phyloP scores from a whole-genome alignment of 108 stramenopile species.

The Cafeteria roenbergensis region DNA sequence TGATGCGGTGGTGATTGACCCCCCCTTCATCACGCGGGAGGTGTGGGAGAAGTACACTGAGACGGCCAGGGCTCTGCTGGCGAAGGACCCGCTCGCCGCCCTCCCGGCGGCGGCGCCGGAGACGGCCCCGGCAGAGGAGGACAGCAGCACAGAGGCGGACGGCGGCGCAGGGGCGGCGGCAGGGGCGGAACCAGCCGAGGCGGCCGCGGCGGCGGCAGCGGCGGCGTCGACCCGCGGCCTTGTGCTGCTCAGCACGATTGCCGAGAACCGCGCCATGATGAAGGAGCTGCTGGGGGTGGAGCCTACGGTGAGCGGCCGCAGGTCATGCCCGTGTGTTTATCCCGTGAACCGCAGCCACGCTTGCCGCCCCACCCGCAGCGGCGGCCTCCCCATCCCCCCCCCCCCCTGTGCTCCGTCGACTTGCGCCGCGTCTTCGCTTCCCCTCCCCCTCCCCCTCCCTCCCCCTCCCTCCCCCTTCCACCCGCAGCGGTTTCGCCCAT shows the following conservation, averaged over 20 bases:
- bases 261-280: slow-evolving; percentile 26
- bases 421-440: too few species aligned
- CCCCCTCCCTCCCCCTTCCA: neutral
- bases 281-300: slow-evolving; percentile 26
- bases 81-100: neutral
- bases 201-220: too few species aligned
- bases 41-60: slow-evolving; percentile 58
- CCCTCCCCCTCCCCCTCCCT: too few species aligned
- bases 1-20: slow-evolving; percentile 60
- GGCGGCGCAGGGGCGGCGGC: neutral
- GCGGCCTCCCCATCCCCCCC: too few species aligned
- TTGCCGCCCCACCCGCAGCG: too few species aligned
- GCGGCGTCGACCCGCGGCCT: slow-evolving; percentile 10
- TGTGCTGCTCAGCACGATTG: slow-evolving; percentile 26
- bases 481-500: slow-evolving; percentile 15
- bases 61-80: slow-evolving; percentile 27
- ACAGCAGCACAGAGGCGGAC: neutral
- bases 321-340: neutral
- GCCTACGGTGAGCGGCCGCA: neutral
- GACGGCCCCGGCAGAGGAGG: too few species aligned
- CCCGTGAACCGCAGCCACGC: too few species aligned
- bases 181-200: too few species aligned
- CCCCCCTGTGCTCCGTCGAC: neutral
- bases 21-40: slow-evolving; percentile 59
- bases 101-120: too few species aligned